Conservation (phyloP, 2,329 filamentous ascomycete species). For the Monosporascus sp. region DNA sequence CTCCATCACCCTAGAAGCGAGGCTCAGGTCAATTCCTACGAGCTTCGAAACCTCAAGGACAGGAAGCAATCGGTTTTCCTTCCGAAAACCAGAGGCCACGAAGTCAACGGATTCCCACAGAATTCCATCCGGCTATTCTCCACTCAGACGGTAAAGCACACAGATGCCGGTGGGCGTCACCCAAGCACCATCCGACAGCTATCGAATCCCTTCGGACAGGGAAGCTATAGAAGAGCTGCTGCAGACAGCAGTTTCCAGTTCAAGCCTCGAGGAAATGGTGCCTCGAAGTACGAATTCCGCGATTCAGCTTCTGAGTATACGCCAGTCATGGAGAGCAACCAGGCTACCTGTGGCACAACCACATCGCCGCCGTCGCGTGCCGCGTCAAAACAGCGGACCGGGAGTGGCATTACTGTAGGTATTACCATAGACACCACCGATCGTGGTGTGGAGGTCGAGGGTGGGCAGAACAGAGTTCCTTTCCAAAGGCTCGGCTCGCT, state of each 20-base stretch:
- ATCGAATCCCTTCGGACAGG: slow-evolving; percentile 13
- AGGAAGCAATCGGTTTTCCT: slow-evolving; percentile 10
- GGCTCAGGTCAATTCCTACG: slow-evolving; percentile 2
- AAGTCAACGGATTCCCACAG: slow-evolving; percentile 9
- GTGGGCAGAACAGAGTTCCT: too few relatives aligned
- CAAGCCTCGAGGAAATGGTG: slow-evolving; percentile 10
- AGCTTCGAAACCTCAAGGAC: slow-evolving; percentile 11
- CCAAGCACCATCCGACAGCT: slow-evolving; percentile 1
- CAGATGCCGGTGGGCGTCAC: background rate
- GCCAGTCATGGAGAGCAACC: slow-evolving; percentile 6
- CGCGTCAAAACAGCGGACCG: background rate
- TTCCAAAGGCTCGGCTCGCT: too few relatives aligned
- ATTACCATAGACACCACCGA: background rate
- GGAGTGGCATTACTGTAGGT: background rate
- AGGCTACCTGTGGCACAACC: slow-evolving; percentile 7
- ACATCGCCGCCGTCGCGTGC: slow-evolving; percentile 1
- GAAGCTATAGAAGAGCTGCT: slow-evolving; percentile 4
- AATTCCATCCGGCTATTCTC: slow-evolving; percentile 11
- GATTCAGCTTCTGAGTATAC: slow-evolving; percentile 23
- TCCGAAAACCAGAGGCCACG: slow-evolving; percentile 4
- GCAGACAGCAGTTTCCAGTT: slow-evolving; percentile 10
- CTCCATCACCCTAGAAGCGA: slow-evolving; percentile 11
- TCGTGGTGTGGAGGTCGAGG: background rate
- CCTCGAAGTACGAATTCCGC: slow-evolving; percentile 23
- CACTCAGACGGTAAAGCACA: background rate